Evolutionary conservation across 306 rosid genomes (phyloP).

Genomic region (Begonia fuchsioides): DNA sequence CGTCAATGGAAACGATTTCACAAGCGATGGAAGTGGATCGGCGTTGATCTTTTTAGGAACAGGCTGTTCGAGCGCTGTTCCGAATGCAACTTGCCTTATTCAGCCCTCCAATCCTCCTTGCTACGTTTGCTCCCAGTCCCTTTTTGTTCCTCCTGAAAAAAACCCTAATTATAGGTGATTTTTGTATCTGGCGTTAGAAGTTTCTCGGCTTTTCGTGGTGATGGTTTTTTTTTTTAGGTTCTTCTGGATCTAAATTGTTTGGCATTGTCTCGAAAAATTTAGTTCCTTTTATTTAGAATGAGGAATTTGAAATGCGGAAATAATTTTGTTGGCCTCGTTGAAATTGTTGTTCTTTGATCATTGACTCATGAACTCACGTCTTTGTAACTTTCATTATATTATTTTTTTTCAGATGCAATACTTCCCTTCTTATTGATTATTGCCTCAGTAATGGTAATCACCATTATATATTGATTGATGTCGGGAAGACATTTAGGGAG

Average conservation of each 20-base stretch:
- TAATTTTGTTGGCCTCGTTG: background rate
- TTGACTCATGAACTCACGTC: background rate
- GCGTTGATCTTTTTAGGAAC: slow-evolving; percentile 85
- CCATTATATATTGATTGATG: slow-evolving; percentile 65
- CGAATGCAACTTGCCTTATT: slow-evolving; percentile 60
- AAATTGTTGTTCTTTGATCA: background rate
- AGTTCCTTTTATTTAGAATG: no score
- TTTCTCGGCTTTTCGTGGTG: background rate
- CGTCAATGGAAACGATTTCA: slow-evolving; percentile 13
- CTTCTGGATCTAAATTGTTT: no score
- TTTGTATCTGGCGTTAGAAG: background rate
- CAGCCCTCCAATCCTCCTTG: slow-evolving; percentile 81
- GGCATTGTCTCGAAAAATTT: no score
- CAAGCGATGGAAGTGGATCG: slow-evolving; percentile 19
- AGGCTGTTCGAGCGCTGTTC: slow-evolving; percentile 86
- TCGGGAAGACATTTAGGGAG: slow-evolving; percentile 90
- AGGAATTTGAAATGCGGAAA: no score
- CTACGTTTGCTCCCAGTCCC: slow-evolving; percentile 50
- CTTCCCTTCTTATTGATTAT: slow-evolving; percentile 78
- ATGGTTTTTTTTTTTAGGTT: background rate
- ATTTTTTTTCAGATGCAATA: slow-evolving; percentile 56
- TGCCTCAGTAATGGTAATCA: slow-evolving; percentile 39
- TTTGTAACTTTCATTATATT: slow-evolving; percentile 4
- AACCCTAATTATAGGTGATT: slow-evolving; percentile 86
- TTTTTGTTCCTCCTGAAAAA: slow-evolving; percentile 41